phyloP scores from a whole-genome alignment of 2,329 filamentous ascomycete genomes.

The Zymoseptoria passerinii region DNA sequence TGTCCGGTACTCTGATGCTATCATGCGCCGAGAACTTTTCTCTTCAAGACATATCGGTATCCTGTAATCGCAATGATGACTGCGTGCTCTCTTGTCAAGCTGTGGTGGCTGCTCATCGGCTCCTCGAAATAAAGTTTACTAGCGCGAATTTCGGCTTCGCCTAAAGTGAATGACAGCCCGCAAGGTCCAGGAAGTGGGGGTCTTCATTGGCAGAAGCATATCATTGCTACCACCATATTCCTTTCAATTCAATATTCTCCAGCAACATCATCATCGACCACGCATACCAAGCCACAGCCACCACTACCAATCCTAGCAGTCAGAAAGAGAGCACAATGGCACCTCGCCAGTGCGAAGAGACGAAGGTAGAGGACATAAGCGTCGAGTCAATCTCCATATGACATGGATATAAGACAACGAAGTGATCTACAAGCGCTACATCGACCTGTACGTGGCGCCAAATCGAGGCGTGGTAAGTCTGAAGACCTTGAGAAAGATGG shows the following conservation, averaged over 20 bases:
- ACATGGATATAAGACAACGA: neutral
- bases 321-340: neutral
- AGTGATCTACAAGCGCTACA: neutral
- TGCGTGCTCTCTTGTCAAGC: too few relatives aligned
- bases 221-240: too few relatives aligned
- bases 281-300: neutral
- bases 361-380: neutral
- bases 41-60: too few relatives aligned
- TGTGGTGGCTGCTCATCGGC: too few relatives aligned
- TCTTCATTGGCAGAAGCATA: too few relatives aligned
- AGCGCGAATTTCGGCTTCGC: too few relatives aligned
- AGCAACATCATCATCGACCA: neutral
- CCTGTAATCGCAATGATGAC: too few relatives aligned
- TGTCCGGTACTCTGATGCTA: too few relatives aligned
- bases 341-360: neutral
- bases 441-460: neutral
- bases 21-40: too few relatives aligned
- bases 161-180: neutral
- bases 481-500: neutral
- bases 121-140: too few relatives aligned
- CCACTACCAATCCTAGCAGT: neutral
- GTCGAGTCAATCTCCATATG: neutral
- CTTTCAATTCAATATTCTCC: neutral
- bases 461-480: neutral
- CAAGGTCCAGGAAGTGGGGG: neutral